Evolutionary conservation across 192 early-diverging fungal genomes (phyloP).

Genomic region (Glomus cerebriforme): DNA sequence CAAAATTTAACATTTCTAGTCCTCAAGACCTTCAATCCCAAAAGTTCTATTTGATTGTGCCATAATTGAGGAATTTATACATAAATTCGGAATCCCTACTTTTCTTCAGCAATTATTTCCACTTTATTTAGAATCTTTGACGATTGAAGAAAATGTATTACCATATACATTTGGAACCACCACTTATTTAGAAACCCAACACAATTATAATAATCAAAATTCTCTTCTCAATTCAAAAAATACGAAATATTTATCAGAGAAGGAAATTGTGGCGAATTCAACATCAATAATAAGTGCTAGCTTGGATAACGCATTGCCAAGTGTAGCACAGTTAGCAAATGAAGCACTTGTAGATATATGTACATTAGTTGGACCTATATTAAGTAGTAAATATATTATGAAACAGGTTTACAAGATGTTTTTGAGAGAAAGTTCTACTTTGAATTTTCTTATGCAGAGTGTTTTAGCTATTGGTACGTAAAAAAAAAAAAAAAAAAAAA

Average conservation of each 20-base stretch:
- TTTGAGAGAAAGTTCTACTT: conserved; percentile 45
- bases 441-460: conserved; percentile 42
- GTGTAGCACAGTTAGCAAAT: conserved; percentile 46
- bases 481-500: not conserved
- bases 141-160: conserved; percentile 41
- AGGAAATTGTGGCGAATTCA: not conserved
- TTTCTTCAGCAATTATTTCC: conserved; percentile 61
- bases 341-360: conserved; percentile 55
- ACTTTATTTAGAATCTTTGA: conserved; percentile 57
- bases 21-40: conserved; percentile 49
- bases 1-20: conserved; percentile 33
- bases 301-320: conserved; percentile 22
- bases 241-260: conserved; percentile 10
- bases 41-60: conserved; percentile 42
- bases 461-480: conserved; percentile 44
- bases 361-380: conserved; percentile 52
- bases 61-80: conserved; percentile 48
- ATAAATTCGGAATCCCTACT: conserved; percentile 50
- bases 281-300: not conserved
- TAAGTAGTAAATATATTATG: conserved; percentile 61
- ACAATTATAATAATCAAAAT: conserved; percentile 5
- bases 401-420: conserved; percentile 54
- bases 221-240: conserved; percentile 6
- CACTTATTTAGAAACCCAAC: not conserved
- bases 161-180: not conserved